phyloP scores from a whole-genome alignment of 805 yeast species.

The Candida ovalis region DNA sequence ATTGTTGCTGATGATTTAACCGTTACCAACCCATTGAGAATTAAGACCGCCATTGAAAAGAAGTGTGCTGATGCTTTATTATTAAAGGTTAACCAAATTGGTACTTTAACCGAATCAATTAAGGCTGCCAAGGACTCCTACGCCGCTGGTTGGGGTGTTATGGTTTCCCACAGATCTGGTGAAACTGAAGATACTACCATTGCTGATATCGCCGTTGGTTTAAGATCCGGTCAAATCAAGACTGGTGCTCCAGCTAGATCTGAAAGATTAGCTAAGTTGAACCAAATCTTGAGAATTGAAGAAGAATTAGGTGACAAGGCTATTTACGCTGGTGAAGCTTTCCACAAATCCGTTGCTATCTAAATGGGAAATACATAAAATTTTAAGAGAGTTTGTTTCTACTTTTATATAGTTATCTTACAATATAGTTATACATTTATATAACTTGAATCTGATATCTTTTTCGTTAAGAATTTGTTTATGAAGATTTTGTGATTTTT shows the following conservation, averaged over 20 bases:
- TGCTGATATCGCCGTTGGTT: conserved; percentile 97
- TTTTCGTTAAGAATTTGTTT: too few relatives aligned
- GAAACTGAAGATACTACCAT: conserved; percentile 99
- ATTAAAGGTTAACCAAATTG: conserved; percentile 98
- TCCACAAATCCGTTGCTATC: conserved; percentile 54
- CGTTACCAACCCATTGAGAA: conserved; percentile 95
- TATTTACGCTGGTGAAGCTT: conserved; percentile 87
- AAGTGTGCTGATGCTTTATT: conserved; percentile 93
- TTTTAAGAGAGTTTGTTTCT: neutral
- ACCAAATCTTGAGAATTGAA: conserved; percentile 98
- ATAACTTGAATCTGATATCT: too few relatives aligned
- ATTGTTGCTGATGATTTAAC: conserved; percentile 98
- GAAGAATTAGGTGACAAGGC: conserved; percentile 98
- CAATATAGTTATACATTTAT: too few relatives aligned
- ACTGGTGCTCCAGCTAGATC: conserved; percentile 99
- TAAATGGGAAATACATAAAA: conserved; percentile 14
- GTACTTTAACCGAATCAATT: conserved; percentile 93
- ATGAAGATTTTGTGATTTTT: too few relatives aligned
- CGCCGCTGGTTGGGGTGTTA: conserved; percentile 98
- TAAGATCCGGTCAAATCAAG: conserved; percentile 98
- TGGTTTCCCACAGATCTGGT: conserved; percentile 99
- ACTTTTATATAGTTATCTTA: too few relatives aligned
- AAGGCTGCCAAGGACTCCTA: conserved; percentile 94
- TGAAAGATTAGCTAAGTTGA: conserved; percentile 98
- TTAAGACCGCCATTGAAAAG: conserved; percentile 92